Conservation (phyloP, 164 flowering plant genomes). For the Kingdonia uniflora region DNA sequence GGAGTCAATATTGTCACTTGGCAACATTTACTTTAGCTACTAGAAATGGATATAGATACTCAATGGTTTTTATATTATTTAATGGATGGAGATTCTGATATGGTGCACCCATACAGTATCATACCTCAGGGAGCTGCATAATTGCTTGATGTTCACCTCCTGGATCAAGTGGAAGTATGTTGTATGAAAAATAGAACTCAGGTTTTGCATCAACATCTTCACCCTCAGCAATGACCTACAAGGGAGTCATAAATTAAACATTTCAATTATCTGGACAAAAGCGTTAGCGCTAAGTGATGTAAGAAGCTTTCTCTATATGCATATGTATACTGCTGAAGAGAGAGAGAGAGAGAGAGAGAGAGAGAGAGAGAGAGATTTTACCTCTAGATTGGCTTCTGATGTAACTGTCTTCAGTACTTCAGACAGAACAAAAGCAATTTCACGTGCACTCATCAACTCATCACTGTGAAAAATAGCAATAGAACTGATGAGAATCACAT, state of each 20-base stretch:
- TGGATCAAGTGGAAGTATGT: constrained; percentile 85
- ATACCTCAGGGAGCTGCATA: constrained; percentile 89
- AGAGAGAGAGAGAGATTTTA: constrained; percentile 12
- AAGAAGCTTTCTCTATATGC: neutral
- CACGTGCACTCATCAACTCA: constrained; percentile 41
- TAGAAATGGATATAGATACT: too few species aligned
- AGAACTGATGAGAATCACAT: neutral
- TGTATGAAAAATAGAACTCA: constrained; percentile 47
- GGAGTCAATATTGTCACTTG: neutral
- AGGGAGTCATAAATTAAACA: neutral
- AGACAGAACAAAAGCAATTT: constrained; percentile 60
- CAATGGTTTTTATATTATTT: too few species aligned
- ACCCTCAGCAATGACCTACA: constrained; percentile 41
- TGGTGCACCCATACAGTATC: constrained; percentile 9
- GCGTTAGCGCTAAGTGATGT: too few species aligned
- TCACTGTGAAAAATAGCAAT: constrained; percentile 32
- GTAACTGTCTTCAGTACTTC: constrained; percentile 56
- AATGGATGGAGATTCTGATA: too few species aligned
- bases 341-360: neutral
- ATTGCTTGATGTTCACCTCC: constrained; percentile 70
- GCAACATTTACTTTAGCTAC: too few species aligned
- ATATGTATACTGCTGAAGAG: too few species aligned
- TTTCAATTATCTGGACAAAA: too few species aligned
- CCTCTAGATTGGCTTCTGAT: constrained; percentile 51
- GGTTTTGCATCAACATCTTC: constrained; percentile 34